A percentile compares a stretch with the other conserved stretches of the same genome.
These are phyloP conservation scores for Kodamaea laetipori DNA, from an alignment of 805 yeast genomes.

Conservation along the genomic window DNA sequence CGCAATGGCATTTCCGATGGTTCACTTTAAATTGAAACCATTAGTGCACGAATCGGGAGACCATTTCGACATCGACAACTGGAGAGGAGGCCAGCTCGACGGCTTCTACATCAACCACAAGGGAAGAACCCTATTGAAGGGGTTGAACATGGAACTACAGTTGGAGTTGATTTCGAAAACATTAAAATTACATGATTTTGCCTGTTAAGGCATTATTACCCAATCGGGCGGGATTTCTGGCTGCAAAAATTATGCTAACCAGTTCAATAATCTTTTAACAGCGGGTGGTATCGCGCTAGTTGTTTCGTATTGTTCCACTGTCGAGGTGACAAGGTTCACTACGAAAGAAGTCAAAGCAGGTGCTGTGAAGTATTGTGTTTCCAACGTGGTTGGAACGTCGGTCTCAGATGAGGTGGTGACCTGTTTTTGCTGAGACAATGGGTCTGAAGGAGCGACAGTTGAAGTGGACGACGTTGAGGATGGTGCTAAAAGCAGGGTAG, in stretches of 20 bases:
- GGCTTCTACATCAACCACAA: constrained; percentile 40
- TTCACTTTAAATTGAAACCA: constrained; percentile 45
- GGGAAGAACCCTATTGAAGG: constrained; percentile 36
- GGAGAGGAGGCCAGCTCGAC: constrained; percentile 39
- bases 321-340: background rate
- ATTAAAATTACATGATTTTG: background rate
- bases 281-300: constrained; percentile 6
- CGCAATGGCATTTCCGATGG: constrained; percentile 46
- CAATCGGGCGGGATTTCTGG: no score
- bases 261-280: constrained; percentile 4
- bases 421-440: background rate
- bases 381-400: background rate
- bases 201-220: no score
- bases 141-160: constrained; percentile 31
- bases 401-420: no score
- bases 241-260: background rate
- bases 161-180: constrained; percentile 13
- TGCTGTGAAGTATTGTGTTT: constrained; percentile 6
- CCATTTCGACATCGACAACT: constrained; percentile 37
- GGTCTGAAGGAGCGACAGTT: background rate
- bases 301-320: background rate
- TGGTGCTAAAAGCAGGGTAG: constrained; percentile 1
- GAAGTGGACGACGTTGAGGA: background rate
- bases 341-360: background rate
- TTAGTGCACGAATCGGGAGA: constrained; percentile 21